Percentiles rank a stretch among this genome's conserved stretches.
Conservation (phyloP, 768 basidiomycete species). For the Leccinum incarnatum region DNA sequence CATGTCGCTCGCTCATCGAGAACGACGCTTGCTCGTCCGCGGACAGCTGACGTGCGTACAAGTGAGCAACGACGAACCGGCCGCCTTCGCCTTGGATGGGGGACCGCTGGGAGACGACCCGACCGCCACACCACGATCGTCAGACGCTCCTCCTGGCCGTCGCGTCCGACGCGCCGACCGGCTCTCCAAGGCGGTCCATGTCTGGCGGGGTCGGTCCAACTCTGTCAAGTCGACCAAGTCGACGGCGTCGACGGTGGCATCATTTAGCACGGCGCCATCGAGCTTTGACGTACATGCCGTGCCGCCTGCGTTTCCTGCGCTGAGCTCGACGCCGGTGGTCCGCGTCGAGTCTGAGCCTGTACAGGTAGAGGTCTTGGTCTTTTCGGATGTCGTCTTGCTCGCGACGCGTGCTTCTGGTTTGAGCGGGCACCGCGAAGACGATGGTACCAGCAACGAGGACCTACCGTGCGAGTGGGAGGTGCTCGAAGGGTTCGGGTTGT, state of each 20-base stretch:
- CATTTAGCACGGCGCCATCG: conserved; percentile 30
- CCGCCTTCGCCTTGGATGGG: neutral
- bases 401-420: conserved; percentile 32
- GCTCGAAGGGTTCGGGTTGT: conserved; percentile 45
- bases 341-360: conserved; percentile 25
- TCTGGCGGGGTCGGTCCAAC: conserved; percentile 47
- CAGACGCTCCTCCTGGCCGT: neutral
- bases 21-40: conserved; percentile 70
- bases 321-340: conserved; percentile 20
- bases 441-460: conserved; percentile 17
- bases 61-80: conserved; percentile 35
- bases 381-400: conserved; percentile 70
- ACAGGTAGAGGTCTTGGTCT: conserved; percentile 47
- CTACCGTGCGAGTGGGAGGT: conserved; percentile 39
- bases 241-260: conserved; percentile 25
- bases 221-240: conserved; percentile 32
- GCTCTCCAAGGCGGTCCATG: conserved; percentile 41
- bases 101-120: neutral
- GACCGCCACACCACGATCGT: neutral
- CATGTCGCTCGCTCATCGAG: conserved; percentile 60
- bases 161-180: conserved; percentile 20
- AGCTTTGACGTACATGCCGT: conserved; percentile 23
- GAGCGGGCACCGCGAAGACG: neutral
- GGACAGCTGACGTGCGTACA: conserved; percentile 50
- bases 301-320: conserved; percentile 4